Conservation (phyloP, 2,329 filamentous ascomycete species). For the Colletotrichum siamense region DNA sequence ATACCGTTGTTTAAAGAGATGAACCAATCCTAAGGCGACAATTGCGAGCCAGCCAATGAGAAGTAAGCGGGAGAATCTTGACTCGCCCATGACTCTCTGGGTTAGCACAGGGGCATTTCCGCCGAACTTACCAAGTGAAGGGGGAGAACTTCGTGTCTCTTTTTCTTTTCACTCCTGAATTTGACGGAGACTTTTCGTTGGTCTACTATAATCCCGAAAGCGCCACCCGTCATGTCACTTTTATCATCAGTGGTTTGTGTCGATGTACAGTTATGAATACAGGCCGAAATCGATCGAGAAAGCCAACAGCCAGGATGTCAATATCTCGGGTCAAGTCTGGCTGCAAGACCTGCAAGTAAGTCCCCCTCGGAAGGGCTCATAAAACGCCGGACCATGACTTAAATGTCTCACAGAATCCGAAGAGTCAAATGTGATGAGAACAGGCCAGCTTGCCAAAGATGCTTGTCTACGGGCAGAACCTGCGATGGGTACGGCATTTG, state of each 20-base stretch:
- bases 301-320: neutral
- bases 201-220: too few species aligned
- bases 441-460: neutral
- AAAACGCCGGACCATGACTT: too few species aligned
- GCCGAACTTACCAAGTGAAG: neutral
- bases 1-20: neutral
- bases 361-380: neutral
- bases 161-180: too few species aligned
- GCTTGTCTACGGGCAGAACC: neutral
- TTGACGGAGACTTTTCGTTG: too few species aligned
- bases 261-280: neutral
- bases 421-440: neutral
- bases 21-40: neutral
- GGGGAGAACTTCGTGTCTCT: neutral
- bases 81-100: neutral
- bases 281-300: neutral
- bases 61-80: neutral
- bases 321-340: neutral
- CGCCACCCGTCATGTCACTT: rapidly evolving
- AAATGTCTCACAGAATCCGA: too few species aligned
- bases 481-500: neutral
- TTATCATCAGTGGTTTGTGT: neutral
- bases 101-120: neutral
- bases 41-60: neutral
- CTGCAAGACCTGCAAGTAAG: neutral